A percentile compares a stretch with the other conserved stretches of the same genome.
Conservation (phyloP, 2,329 filamentous ascomycete genomes). For the Phoma herbarum region DNA sequence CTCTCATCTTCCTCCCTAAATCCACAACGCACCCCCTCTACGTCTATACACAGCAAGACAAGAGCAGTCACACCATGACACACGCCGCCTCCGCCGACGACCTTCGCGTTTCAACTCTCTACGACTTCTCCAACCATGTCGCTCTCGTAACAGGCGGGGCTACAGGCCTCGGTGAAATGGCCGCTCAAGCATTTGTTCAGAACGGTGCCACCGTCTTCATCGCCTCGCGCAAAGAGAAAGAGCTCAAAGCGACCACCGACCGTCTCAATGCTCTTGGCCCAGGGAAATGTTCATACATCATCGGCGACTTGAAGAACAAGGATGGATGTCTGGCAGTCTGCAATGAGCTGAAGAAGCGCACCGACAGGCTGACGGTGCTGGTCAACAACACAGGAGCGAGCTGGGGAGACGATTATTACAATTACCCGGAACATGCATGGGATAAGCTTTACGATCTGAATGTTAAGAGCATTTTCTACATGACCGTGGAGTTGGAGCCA, state of each 20-base stretch:
- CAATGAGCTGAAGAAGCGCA: conserved; percentile 58
- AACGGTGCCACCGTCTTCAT: conserved; percentile 64
- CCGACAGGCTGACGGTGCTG: conserved; percentile 56
- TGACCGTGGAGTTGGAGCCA: conserved; percentile 56
- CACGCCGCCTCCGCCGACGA: conserved; percentile 45
- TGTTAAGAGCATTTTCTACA: conserved; percentile 63
- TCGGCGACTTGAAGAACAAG: conserved; percentile 62
- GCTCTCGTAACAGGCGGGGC: conserved; percentile 62
- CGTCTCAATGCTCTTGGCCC: conserved; percentile 62
- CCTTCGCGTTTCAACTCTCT: conserved; percentile 46
- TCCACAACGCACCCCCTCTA: neutral
- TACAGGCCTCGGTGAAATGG: conserved; percentile 64
- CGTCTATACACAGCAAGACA: neutral
- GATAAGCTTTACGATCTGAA: conserved; percentile 65
- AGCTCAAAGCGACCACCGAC: conserved; percentile 57
- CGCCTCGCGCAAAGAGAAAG: conserved; percentile 61
- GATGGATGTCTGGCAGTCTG: conserved; percentile 60
- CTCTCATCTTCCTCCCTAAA: neutral
- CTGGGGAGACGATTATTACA: conserved; percentile 65
- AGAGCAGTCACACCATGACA: conserved; percentile 30
- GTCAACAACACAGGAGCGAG: conserved; percentile 64
- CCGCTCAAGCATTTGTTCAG: conserved; percentile 62
- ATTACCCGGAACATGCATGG: conserved; percentile 66
- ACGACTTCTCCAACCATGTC: conserved; percentile 50
- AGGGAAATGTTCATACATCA: conserved; percentile 60